phyloP scores from a whole-genome alignment of 2,329 filamentous ascomycete genomes.

The Zopfia rhizophila region DNA sequence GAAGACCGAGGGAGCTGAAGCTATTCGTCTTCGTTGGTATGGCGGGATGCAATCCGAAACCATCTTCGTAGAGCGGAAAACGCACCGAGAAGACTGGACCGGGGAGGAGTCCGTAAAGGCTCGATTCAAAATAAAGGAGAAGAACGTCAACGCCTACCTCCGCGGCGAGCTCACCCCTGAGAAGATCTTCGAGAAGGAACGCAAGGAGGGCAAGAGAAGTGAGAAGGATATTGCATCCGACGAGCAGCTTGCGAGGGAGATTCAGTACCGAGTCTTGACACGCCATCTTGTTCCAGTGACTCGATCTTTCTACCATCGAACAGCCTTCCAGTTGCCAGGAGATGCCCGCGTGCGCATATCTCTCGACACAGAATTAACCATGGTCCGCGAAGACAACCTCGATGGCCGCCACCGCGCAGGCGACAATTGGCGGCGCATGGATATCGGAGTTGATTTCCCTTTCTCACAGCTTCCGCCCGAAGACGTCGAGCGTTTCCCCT shows the following conservation, averaged over 20 bases:
- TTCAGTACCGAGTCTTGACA: conserved; percentile 92
- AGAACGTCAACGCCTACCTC: conserved; percentile 94
- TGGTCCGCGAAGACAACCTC: conserved; percentile 94
- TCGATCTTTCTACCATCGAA: conserved; percentile 97
- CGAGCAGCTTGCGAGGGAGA: conserved; percentile 87
- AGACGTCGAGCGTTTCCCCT: conserved; percentile 92
- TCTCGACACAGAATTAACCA: conserved; percentile 93
- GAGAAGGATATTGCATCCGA: conserved; percentile 91
- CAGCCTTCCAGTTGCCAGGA: conserved; percentile 95
- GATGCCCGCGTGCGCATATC: conserved; percentile 97
- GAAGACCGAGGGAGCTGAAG: conserved; percentile 97
- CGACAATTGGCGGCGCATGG: conserved; percentile 94
- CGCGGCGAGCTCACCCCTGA: conserved; percentile 84
- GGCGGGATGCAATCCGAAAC: conserved; percentile 95
- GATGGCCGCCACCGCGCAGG: conserved; percentile 81
- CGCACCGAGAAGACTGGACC: conserved; percentile 98
- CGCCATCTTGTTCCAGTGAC: conserved; percentile 89
- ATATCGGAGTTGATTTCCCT: conserved; percentile 95
- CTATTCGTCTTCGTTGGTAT: conserved; percentile 96
- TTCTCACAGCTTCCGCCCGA: conserved; percentile 87
- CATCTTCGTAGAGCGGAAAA: conserved; percentile 97
- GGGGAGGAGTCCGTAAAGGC: conserved; percentile 99
- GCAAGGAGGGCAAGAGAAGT: conserved; percentile 93
- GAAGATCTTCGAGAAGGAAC: conserved; percentile 94
- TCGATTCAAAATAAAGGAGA: conserved; percentile 94